Evolutionary conservation across 2,329 filamentous ascomycete genomes (phyloP).

Genomic region (Xylariaceae sp.): DNA sequence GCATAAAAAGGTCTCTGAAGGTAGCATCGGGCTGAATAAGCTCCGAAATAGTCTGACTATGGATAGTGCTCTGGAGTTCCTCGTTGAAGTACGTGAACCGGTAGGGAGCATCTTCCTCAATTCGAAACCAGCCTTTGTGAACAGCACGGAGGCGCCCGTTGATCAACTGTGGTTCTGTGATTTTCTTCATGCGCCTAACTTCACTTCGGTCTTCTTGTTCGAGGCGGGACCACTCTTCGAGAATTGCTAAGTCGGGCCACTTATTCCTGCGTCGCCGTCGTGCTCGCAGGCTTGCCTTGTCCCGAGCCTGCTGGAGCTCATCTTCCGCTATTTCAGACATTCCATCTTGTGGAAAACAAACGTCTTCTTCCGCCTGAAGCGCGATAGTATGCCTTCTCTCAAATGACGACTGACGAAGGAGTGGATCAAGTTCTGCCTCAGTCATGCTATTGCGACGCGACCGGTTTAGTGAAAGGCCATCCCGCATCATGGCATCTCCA

Average conservation of each 20-base stretch:
- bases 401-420: slow-evolving; percentile 45
- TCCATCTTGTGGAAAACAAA: slow-evolving; percentile 84
- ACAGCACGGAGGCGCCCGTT: slow-evolving; percentile 86
- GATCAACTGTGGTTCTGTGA: slow-evolving; percentile 91
- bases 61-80: slow-evolving; percentile 92
- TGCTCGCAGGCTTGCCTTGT: slow-evolving; percentile 43
- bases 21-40: slow-evolving; percentile 82
- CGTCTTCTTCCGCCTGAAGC: slow-evolving; percentile 78
- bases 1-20: slow-evolving; percentile 89
- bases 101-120: slow-evolving; percentile 89
- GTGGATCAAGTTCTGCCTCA: slow-evolving; percentile 33
- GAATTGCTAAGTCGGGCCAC: slow-evolving; percentile 83
- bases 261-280: slow-evolving; percentile 68
- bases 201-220: slow-evolving; percentile 90
- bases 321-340: slow-evolving; percentile 84
- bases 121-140: slow-evolving; percentile 80
- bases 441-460: slow-evolving; percentile 31
- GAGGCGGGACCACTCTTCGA: slow-evolving; percentile 88
- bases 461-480: slow-evolving; percentile 57
- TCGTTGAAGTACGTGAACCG: slow-evolving; percentile 99
- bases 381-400: slow-evolving; percentile 63
- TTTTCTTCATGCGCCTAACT: slow-evolving; percentile 83
- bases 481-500: slow-evolving; percentile 73
- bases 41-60: slow-evolving; percentile 94
- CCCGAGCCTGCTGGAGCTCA: slow-evolving; percentile 61